phyloP scores from a whole-genome alignment of 2,329 filamentous ascomycete species.

The Pseudogymnoascus pannorum region DNA sequence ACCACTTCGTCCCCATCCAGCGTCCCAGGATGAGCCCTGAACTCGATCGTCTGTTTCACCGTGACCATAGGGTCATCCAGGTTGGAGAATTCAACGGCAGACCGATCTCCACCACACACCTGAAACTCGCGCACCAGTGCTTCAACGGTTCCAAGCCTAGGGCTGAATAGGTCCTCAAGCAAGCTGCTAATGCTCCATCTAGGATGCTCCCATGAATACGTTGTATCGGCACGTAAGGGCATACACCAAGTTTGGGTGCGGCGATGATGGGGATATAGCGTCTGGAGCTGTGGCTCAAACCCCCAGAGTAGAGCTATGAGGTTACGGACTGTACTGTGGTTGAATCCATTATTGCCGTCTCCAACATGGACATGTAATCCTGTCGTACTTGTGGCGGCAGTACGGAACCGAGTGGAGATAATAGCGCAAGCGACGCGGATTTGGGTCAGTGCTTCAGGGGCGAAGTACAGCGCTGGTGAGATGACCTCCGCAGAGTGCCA shows the following conservation, averaged over 20 bases:
- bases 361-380: slow-evolving; percentile 30
- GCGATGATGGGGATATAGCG: slow-evolving; percentile 20
- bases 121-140: not conserved
- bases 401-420: slow-evolving; percentile 15
- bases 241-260: not conserved
- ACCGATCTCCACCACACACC: not conserved
- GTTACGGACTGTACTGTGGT: slow-evolving; percentile 23
- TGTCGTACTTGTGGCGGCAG: slow-evolving; percentile 20
- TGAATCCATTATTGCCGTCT: slow-evolving; percentile 21
- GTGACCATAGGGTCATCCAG: not conserved
- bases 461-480: slow-evolving; percentile 17
- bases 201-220: not conserved
- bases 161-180: not conserved
- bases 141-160: not conserved
- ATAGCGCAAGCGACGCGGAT: slow-evolving; percentile 11
- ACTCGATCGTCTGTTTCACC: slow-evolving; percentile 21
- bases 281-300: slow-evolving; percentile 25
- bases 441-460: slow-evolving; percentile 9
- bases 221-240: not conserved
- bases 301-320: slow-evolving; percentile 22
- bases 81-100: not conserved
- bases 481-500: slow-evolving; percentile 18
- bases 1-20: slow-evolving; percentile 14
- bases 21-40: slow-evolving; percentile 21
- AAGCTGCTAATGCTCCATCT: not conserved